phyloP scores from a whole-genome alignment of 2,329 filamentous ascomycete species.

The Nemania sp. region DNA sequence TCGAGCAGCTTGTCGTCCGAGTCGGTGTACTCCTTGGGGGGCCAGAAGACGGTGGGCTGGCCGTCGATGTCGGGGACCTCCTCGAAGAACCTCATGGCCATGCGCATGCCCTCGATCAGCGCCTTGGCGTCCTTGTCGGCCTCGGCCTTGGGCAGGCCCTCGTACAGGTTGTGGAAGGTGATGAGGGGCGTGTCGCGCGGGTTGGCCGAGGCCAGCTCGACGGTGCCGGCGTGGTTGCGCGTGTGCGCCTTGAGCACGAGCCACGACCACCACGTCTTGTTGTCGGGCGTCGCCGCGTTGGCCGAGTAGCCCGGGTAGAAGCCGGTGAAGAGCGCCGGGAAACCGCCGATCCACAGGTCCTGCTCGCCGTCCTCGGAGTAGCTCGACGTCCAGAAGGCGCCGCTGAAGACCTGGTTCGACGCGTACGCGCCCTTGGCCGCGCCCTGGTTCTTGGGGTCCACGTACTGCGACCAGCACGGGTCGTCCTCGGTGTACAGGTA shows the following conservation, averaged over 20 bases:
- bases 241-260: conserved; percentile 61
- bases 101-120: conserved; percentile 58
- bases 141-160: conserved; percentile 49
- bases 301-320: conserved; percentile 46
- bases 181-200: conserved; percentile 68
- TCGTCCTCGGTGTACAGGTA: conserved; percentile 41
- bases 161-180: conserved; percentile 63
- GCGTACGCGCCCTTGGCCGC: conserved; percentile 41
- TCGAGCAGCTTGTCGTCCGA: conserved; percentile 35
- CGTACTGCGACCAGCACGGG: conserved; percentile 39
- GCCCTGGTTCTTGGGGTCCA: conserved; percentile 25
- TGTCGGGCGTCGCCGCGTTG: conserved; percentile 40
- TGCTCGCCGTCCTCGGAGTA: conserved; percentile 36
- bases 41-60: conserved; percentile 35
- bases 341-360: conserved; percentile 46
- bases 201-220: conserved; percentile 63
- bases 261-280: conserved; percentile 50
- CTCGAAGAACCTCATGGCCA: conserved; percentile 51
- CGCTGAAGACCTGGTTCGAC: conserved; percentile 40
- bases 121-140: conserved; percentile 55
- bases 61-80: conserved; percentile 49
- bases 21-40: conserved; percentile 20
- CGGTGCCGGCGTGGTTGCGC: conserved; percentile 63
- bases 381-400: conserved; percentile 36
- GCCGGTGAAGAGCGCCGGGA: conserved; percentile 45